A percentile compares a stretch with the other conserved stretches of the same genome.
Conservation (phyloP, 140 eudicot genomes). For the Bidens hawaiensis region DNA sequence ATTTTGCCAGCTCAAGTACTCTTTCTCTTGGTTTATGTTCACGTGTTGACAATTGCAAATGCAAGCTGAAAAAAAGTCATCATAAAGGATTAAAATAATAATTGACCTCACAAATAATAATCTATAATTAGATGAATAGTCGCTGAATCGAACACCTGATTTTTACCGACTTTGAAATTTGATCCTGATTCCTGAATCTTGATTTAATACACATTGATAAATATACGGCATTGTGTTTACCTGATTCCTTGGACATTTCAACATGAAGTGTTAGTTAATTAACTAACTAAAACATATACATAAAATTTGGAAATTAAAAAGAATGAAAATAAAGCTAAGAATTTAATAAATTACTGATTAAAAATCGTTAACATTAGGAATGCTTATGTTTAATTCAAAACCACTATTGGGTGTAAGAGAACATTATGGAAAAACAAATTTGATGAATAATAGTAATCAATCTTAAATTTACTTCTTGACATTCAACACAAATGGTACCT, state of each 20-base stretch:
- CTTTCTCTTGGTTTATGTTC: not conserved
- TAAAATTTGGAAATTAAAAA: not conserved
- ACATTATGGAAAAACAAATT: too few relatives aligned
- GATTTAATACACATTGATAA: not conserved
- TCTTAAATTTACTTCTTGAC: too few relatives aligned
- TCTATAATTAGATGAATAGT: constrained; percentile 35
- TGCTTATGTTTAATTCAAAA: too few relatives aligned
- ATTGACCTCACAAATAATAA: constrained; percentile 33
- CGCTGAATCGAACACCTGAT: constrained; percentile 43
- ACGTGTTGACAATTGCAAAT: not conserved
- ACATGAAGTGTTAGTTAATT: not conserved
- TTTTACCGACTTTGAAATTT: constrained; percentile 45
- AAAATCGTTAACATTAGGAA: too few relatives aligned
- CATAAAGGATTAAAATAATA: constrained; percentile 17
- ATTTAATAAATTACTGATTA: not conserved
- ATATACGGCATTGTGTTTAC: not conserved
- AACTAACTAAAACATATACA: not conserved
- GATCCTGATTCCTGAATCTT: not conserved
- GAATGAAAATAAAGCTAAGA: not conserved
- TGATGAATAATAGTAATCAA: too few relatives aligned
- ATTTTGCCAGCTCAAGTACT: not conserved
- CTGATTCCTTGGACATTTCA: not conserved
- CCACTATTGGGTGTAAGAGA: too few relatives aligned
- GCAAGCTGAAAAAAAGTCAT: constrained; percentile 3
- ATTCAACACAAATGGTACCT: too few relatives aligned